Evolutionary conservation across 148 eudicot genomes (phyloP), one percentile per base, ranked within the genome.

Genomic region (Hydrangea macrophylla): DNA sequence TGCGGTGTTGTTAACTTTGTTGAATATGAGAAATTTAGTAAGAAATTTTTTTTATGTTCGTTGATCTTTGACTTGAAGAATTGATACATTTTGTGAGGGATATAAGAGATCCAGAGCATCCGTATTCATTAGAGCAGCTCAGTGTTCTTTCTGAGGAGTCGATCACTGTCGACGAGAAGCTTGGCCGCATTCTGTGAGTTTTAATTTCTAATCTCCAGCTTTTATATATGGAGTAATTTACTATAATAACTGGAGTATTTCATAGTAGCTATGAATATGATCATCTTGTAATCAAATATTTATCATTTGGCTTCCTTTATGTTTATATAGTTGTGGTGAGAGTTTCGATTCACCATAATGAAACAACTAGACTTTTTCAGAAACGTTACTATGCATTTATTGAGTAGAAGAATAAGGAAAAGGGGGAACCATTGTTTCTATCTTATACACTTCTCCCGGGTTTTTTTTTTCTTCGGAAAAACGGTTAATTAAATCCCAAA

Each of bases 21-120:
- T 59, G 23, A 2, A 35, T 20, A 39, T 40, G 28, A 28, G 56
- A 33, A 37, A 26, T 60, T n/a, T 39, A 3, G 37, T 56, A n/a
- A 25, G 58, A 39, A n/a, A n/a, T n/a, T n/a, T n/a, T 25, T 37
- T 45, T 13, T 12, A 31, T 11, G 33, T 6, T 32, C 67, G 83
- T 65, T n/a, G 74, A 71, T 83, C 90, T 61, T 91, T 91, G 87
- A 88, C 91, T 78, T 23, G 65, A 42, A 77, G 65, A 42, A 77
- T 51, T 26, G 75, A 66, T 70, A 91, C 81, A 92, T 73, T 76
- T 72, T 73, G 90, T 92, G 69, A 80, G 85, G 74, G 97, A 92
- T 79, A 92, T 89, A 66, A 78, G 90, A 58, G 97, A 92, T 92
- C 96, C 92, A 51, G 97, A 92, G 86, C 96, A 92, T 56, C 92